phyloP scores from a whole-genome alignment of 129 eudicot species.

The Flaveria trinervia region DNA sequence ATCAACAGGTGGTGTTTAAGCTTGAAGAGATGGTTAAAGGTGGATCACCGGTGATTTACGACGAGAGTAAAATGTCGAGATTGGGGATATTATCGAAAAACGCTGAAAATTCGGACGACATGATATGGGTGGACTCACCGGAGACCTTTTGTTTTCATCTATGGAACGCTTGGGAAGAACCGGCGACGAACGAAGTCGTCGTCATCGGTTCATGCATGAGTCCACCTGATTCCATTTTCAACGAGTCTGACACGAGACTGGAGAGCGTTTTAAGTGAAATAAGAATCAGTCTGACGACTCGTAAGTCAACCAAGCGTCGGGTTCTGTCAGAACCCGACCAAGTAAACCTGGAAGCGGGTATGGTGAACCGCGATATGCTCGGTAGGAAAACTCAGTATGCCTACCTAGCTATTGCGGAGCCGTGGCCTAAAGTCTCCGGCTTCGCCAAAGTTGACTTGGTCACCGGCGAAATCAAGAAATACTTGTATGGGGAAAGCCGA shows the following conservation, averaged over 20 bases:
- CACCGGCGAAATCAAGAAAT: conserved; percentile 41
- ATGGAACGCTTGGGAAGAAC: conserved; percentile 73
- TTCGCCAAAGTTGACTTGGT: conserved; percentile 55
- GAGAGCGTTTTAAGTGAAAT: conserved; percentile 52
- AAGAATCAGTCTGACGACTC: conserved; percentile 48
- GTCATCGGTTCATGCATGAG: conserved; percentile 72
- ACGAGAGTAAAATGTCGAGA: conserved; percentile 43
- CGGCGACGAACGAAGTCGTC: conserved; percentile 44
- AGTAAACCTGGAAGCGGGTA: conserved; percentile 62
- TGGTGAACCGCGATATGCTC: conserved; percentile 52
- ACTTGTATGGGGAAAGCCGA: conserved; percentile 39
- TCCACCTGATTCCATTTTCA: conserved; percentile 62
- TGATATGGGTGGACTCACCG: conserved; percentile 57
- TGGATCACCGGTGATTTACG: conserved; percentile 61
- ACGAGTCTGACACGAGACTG: conserved; percentile 49
- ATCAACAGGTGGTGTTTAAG: conserved; percentile 62
- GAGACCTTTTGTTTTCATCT: conserved; percentile 58
- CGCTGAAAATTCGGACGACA: conserved; percentile 38
- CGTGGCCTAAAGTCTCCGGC: conserved; percentile 69
- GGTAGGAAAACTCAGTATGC: conserved; percentile 56
- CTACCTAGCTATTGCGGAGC: conserved; percentile 62
- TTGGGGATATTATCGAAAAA: conserved; percentile 48
- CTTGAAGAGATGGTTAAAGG: conserved; percentile 54
- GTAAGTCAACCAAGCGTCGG: conserved; percentile 36
- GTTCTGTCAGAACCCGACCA: conserved; percentile 39